phyloP scores from a whole-genome alignment of 1,284 basidiomycete species.

The Papiliotrema laurentii region DNA sequence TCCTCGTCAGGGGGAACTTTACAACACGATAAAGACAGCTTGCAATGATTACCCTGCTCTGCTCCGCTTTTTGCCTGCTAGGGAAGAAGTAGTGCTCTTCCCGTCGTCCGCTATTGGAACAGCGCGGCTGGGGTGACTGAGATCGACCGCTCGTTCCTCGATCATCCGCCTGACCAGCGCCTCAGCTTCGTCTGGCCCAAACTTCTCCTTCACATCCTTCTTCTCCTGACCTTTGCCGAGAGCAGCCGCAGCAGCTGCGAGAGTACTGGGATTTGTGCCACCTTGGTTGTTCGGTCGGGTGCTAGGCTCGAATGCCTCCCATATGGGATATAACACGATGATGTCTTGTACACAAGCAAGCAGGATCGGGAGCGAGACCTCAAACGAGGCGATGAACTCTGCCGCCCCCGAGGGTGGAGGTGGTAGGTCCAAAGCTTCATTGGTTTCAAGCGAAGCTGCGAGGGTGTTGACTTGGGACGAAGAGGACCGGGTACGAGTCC shows the following conservation, averaged over 20 bases:
- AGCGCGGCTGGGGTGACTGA: conserved; percentile 53
- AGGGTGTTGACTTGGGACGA: conserved; percentile 50
- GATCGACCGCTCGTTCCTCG: conserved; percentile 60
- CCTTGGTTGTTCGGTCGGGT: background rate
- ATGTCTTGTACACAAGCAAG: conserved; percentile 89
- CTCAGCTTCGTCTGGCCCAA: conserved; percentile 40
- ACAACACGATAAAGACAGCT: too few relatives aligned
- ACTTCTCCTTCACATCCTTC: conserved; percentile 37
- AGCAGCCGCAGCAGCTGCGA: conserved; percentile 38
- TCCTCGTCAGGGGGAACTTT: too few relatives aligned
- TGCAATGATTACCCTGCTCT: too few relatives aligned
- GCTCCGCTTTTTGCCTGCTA: conserved; percentile 5
- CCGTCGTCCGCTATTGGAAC: conserved; percentile 8
- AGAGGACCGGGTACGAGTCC: conserved; percentile 18
- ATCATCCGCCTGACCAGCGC: conserved; percentile 62
- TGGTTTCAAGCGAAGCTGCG: conserved; percentile 42
- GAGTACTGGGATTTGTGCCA: background rate
- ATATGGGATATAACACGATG: conserved; percentile 77
- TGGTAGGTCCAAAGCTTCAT: conserved; percentile 32
- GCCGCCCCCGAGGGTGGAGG: conserved; percentile 32
- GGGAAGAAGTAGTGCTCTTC: background rate
- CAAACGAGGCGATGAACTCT: conserved; percentile 76
- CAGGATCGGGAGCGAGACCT: conserved; percentile 75
- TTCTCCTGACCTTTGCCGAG: conserved; percentile 23
- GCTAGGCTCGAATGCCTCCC: conserved; percentile 63